A percentile compares a stretch with the other conserved stretches of the same genome.
phyloP scores from a whole-genome alignment of 2,329 filamentous ascomycete genomes.

The Sporothrix mexicana region DNA sequence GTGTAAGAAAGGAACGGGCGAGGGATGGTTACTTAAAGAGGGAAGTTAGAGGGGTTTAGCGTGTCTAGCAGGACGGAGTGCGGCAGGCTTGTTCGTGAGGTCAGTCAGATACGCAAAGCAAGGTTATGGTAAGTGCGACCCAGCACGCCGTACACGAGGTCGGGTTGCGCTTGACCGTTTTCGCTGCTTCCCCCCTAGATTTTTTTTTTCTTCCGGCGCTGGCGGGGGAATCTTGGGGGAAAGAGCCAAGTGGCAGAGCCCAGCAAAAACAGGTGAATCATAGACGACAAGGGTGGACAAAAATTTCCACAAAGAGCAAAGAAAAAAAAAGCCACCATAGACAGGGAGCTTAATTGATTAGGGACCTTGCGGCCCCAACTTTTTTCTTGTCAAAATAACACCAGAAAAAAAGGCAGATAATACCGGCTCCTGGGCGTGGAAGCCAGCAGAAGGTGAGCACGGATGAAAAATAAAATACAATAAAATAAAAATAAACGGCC shows the following conservation, averaged over 20 bases:
- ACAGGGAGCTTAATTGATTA: constrained; percentile 32
- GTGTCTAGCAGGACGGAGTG: constrained; percentile 19
- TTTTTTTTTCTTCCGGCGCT: not conserved
- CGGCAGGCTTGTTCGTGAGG: constrained; percentile 17
- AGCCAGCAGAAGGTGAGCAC: not conserved
- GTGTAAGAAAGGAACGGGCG: constrained; percentile 27
- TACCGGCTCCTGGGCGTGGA: not conserved
- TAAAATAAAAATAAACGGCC: constrained; percentile 9
- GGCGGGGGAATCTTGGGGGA: constrained; percentile 19
- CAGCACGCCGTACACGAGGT: not conserved
- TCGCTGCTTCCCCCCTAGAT: not conserved
- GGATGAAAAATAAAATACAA: not conserved
- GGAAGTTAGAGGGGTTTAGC: constrained; percentile 26
- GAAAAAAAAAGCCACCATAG: constrained; percentile 27
- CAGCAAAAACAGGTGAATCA: constrained; percentile 30
- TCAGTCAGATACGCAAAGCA: constrained; percentile 20
- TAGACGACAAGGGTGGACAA: constrained; percentile 27
- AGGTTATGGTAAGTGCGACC: constrained; percentile 3
- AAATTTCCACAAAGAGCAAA: constrained; percentile 29
- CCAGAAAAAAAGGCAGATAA: not conserved
- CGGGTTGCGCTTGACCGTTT: constrained; percentile 19
- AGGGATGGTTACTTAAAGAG: constrained; percentile 35
- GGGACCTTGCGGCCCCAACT: not conserved
- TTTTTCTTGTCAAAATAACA: not conserved
- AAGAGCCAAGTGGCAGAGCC: constrained; percentile 16